Evolutionary conservation across 306 rosid species (phyloP), one percentile per base, ranked within the genome.

Genomic region (Vachellia collinsii): DNA sequence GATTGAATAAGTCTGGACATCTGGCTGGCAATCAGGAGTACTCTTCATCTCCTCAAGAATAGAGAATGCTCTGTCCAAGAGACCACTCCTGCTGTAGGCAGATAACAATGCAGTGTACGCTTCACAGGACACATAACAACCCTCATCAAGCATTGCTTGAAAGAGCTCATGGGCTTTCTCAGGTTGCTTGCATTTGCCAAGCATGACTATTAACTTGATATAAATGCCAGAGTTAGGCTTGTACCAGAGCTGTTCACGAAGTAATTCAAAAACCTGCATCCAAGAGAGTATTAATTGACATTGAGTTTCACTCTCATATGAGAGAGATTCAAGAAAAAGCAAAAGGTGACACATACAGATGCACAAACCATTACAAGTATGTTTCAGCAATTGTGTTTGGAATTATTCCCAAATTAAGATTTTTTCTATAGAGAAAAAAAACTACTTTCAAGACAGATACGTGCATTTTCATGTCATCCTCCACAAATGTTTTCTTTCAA

Each of bases 171-270:
- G 77, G 25, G 97, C 99, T 75, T 91, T 95, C 81, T 89, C 90
- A 20, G 97, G 98, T 87, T 90, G 97, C 87, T 88, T 90, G 84
- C 99, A 95, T 86, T 93, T 94, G 65, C 99, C 98, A 83, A 94
- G 98, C 96, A 95, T 93, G 77, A 95, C 97, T 61, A 95, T 93
- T 56, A 93, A 84, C 88, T 91, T 95, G 61, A 91, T 81, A 85
- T 91, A 95, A 72, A 95, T 76, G 83, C 92, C 94, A 46, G 93
- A 5, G 59, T 88, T 78, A 64, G 98, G 97, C 73, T 85, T 90
- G 83, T 93, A 95, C 99, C 99, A 95, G 34, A 91, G 77, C 84
- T 93, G 99, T 86, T 95, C 93, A n/a, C 83, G 91, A 39, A 93
- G 83, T 56, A 93, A 85, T 71, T 89, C 97, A 83, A 95, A 93